phyloP scores from a whole-genome alignment of 75 land plant species.

The Cupressus sempervirens region DNA sequence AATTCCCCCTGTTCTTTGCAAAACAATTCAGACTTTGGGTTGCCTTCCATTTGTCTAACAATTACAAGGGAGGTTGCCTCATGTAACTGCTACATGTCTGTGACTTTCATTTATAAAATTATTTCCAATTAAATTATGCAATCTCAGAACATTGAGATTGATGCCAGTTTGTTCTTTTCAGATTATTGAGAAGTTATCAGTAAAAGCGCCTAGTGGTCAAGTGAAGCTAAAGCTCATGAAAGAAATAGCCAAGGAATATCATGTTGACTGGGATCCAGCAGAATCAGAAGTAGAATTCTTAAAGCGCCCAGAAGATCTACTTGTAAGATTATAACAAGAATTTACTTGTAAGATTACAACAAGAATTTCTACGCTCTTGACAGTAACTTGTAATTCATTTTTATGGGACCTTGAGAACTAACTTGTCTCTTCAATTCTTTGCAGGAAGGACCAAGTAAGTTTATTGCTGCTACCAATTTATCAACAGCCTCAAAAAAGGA shows the following conservation, averaged over 20 bases:
- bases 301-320: conserved; percentile 69
- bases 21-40: not conserved
- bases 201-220: conserved; percentile 74
- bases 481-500: conserved; percentile 15
- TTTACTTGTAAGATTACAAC: conserved; percentile 39
- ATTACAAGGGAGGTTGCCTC: not conserved
- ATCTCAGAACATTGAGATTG: conserved; percentile 4
- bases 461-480: conserved; percentile 45
- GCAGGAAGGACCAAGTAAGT: conserved; percentile 54
- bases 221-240: conserved; percentile 76
- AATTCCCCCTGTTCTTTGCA: not conserved
- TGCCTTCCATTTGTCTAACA: not conserved
- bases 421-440: not conserved
- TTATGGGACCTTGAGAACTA: not conserved
- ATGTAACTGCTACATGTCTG: not conserved
- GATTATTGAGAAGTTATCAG: conserved; percentile 92
- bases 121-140: not conserved
- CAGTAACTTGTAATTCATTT: not conserved
- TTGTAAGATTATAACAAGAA: conserved; percentile 36
- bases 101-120: not conserved
- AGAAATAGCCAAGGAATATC: conserved; percentile 88
- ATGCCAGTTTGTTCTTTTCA: conserved; percentile 12
- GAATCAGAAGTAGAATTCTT: conserved; percentile 77
- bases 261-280: conserved; percentile 77
- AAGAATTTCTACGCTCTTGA: conserved; percentile 1